Evolutionary conservation across 768 basidiomycete species (phyloP).

Genomic region (Mycena epipterygia): DNA sequence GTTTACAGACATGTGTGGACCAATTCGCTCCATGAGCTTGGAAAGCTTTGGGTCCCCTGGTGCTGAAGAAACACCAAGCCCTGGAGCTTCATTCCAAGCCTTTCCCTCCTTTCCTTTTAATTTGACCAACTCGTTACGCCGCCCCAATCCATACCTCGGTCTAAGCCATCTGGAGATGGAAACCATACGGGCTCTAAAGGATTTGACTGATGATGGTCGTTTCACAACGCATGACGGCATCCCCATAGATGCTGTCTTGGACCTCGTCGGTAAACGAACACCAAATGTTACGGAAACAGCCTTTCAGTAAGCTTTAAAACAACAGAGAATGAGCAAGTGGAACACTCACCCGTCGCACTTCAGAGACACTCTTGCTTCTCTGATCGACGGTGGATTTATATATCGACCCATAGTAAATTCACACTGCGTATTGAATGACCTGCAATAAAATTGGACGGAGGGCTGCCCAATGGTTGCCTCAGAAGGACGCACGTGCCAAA

Average conservation of each 20-base stretch:
- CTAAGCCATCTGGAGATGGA: not conserved
- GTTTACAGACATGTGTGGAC: not conserved
- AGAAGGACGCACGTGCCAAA: too few species aligned
- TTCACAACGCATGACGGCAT: not conserved
- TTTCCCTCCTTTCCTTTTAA: not conserved
- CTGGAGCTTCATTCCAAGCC: not conserved
- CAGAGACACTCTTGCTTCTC: not conserved
- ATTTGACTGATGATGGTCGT: not conserved
- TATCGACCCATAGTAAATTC: constrained; percentile 8
- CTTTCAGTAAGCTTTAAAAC: not conserved
- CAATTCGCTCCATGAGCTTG: not conserved
- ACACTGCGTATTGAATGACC: constrained; percentile 3
- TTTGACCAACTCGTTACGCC: not conserved
- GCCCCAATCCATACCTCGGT: not conserved
- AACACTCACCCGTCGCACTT: not conserved
- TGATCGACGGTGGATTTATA: not conserved
- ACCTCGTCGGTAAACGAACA: not conserved
- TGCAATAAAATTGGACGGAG: not conserved
- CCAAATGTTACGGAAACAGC: not conserved
- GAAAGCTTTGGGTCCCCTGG: not conserved
- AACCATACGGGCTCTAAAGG: not conserved
- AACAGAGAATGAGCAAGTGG: not conserved
- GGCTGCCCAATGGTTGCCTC: not conserved
- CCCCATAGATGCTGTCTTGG: not conserved
- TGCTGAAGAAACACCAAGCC: not conserved